These are phyloP conservation scores for Platismatia glauca DNA, from an alignment of 495 filamentous ascomycete genomes.

Conservation along the genomic window DNA sequence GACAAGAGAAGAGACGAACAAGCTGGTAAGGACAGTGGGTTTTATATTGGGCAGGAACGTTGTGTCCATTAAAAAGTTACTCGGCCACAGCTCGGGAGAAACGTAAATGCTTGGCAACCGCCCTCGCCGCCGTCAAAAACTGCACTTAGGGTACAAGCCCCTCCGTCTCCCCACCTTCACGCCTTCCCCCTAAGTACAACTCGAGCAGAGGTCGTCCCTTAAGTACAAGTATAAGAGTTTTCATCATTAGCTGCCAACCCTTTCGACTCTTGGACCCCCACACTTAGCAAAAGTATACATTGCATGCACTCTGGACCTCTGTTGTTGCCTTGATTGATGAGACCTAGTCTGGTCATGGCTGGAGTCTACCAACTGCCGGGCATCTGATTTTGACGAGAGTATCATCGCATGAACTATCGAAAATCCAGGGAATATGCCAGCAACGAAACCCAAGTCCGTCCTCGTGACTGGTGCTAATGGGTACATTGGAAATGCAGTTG, in stretches of 20 bases:
- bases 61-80: not conserved
- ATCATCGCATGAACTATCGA: not conserved
- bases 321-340: not conserved
- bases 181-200: constrained; percentile 16
- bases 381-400: too few relatives aligned
- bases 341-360: not conserved
- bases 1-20: not conserved
- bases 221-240: constrained; percentile 16
- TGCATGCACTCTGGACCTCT: not conserved
- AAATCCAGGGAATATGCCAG: not conserved
- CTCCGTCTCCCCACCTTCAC: not conserved
- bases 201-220: constrained; percentile 2
- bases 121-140: constrained; percentile 12
- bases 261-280: not conserved
- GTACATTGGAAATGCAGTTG: constrained; percentile 36
- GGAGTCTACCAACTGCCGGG: not conserved
- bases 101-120: constrained; percentile 2
- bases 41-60: constrained; percentile 4
- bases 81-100: constrained; percentile 4
- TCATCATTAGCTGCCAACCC: constrained; percentile 6
- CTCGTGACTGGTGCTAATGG: constrained; percentile 38
- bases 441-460: constrained; percentile 13
- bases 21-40: constrained; percentile 6
- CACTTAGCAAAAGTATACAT: not conserved
- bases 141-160: constrained; percentile 18